phyloP scores from a whole-genome alignment of 345 rosid species.

The Anacardium occidentale region DNA sequence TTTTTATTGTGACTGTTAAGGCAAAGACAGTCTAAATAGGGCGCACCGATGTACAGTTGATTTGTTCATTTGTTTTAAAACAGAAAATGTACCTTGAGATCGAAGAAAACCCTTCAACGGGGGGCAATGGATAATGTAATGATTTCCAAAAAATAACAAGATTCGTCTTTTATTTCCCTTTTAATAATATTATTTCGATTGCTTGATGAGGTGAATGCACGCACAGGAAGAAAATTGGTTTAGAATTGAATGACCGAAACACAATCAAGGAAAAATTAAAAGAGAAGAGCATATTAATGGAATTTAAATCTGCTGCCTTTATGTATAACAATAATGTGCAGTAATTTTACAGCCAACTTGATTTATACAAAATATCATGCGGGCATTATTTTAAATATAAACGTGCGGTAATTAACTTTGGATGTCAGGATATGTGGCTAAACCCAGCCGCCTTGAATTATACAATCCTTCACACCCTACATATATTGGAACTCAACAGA shows the following conservation, averaged over 20 bases:
- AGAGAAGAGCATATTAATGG: too few species aligned
- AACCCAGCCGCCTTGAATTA: neutral
- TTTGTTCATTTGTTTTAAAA: conserved; percentile 60
- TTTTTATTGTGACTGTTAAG: conserved; percentile 10
- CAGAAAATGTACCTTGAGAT: conserved; percentile 31
- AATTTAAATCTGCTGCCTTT: too few species aligned
- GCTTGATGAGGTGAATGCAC: neutral
- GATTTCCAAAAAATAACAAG: conserved; percentile 22
- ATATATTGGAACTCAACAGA: neutral
- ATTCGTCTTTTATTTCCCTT: neutral
- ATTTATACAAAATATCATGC: neutral
- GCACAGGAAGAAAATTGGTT: too few species aligned
- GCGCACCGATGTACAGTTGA: conserved; percentile 50
- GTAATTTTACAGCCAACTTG: too few species aligned
- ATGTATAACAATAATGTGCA: too few species aligned
- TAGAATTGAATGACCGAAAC: too few species aligned
- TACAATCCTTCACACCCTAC: neutral
- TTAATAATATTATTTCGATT: neutral
- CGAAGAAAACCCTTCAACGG: conserved; percentile 20
- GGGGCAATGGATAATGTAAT: conserved; percentile 24
- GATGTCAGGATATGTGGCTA: neutral
- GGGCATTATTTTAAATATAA: neutral
- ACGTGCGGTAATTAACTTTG: neutral
- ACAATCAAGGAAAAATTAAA: too few species aligned
- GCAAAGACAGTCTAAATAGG: conserved; percentile 32